Evolutionary conservation across 2,329 filamentous ascomycete genomes (phyloP), one percentile per base, ranked within the genome.

Genomic region (Trichoderma lentiforme): DNA sequence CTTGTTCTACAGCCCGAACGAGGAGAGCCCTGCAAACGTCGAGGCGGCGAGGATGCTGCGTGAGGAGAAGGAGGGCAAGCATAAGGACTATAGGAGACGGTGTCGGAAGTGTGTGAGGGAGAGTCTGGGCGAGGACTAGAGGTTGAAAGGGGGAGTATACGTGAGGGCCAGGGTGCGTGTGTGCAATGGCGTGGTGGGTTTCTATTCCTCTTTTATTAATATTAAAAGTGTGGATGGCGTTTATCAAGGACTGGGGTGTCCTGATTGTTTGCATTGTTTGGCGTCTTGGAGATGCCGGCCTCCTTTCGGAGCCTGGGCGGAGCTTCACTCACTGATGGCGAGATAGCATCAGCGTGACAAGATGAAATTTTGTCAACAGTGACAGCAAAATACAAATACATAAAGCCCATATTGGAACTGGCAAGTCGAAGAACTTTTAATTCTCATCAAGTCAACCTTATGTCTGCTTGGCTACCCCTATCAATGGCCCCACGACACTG

Each of bases 11-110:
- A 92, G 92, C 78, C 96, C 96, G 63, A 99, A 99, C 80, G 94
- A 97, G 79, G 96, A 98, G 86, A 95, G 92, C 77, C 94, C 96
- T 0, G 96, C 96, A 64, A 98, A 99, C 80, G 90, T 98, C 32
- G 95, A 98, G 84, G 96, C 96, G 3, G 96, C 95, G 12, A 89
- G 92, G 73, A 83, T 98, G 84, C 92, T 96, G 88, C 89, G 96
- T 67, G 93, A 96, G 78, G 93, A 97, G 78, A 82, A 84, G 72
- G 86, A 87, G 74, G 87, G 87, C 15, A 83, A 83, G 62, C 82
- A 84, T 73, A 89, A 86, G 79, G 93, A 95, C 65, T 99, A 97
- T 79, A 89, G 93, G 82, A 92, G 88, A 82, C 86, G 88, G 73
- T 95, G 94, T 73, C 86, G 94, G 78, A 90, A 89, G 79, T 94